Evolutionary conservation across 2,329 filamentous ascomycete species (phyloP), one percentile per base, ranked within the genome.

Genomic region (Blastomyces emzantsi): DNA sequence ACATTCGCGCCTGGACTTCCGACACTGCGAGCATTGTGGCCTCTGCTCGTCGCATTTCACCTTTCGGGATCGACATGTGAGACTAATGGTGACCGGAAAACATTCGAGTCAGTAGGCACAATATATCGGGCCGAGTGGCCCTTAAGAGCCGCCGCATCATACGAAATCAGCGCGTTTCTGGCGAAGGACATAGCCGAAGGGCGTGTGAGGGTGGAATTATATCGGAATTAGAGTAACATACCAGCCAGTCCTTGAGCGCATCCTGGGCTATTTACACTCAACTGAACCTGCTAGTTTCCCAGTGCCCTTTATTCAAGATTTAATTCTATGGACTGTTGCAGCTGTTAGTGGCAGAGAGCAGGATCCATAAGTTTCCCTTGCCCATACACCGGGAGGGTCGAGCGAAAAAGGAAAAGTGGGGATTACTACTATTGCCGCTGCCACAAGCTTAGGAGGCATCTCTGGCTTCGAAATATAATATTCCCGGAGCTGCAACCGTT

Each of bases 21-120:
- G 77, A 73, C 85, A 87, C 72, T 86, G 84, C 43, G 82, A 80
- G 70, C 85, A 87, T 47, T 80, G 73, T 13, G 85, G 85, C 67
- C 83, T 84, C 71, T 80, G 80, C 73, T 87, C 85, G 69, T 85
- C 83, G 73, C 85, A 87, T 77, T 87, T 87, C 66, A 87, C 78
- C 79, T 87, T 85, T 67, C 83, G 78, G 71, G 81, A 79, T 64
- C 83, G 82, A 76, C 83, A 85, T 68, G 82, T 85, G 69, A 81
- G 73, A 71, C 79, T 82, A 28, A 28, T 55, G 36, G 49, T 45
- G 17, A 45, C 15, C 17, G 36, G 28, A 17, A 13, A 60, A 51
- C 6, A 45, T 25, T 28, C 9, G 30, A 49, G 33, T 36, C 13
- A 19, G 49, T 41, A 28, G 25, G 51, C n/a, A 17, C n/a, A 8